Percentiles rank a stretch among this genome's conserved stretches.
phyloP scores from a whole-genome alignment of 1,284 basidiomycete genomes.

The Volvariella surrecta region DNA sequence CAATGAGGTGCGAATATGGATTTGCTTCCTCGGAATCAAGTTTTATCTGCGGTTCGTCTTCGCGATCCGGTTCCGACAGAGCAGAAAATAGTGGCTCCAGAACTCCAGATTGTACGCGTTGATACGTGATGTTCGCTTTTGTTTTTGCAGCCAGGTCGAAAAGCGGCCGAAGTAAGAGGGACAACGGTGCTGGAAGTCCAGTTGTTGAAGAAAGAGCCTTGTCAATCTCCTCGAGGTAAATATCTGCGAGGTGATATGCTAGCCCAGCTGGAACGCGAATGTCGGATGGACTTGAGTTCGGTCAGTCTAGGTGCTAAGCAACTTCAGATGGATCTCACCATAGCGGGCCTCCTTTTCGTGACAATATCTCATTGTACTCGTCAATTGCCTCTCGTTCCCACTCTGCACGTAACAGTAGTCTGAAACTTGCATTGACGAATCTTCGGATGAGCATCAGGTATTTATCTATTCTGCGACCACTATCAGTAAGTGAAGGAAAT shows the following conservation, averaged over 20 bases:
- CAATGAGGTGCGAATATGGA: conserved; percentile 34
- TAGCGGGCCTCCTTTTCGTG: conserved; percentile 60
- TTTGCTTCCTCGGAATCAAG: conserved; percentile 15
- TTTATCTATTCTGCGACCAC: conserved; percentile 79
- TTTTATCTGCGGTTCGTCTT: conserved; percentile 31
- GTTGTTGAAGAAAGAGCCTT: conserved; percentile 41
- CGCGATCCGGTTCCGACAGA: conserved; percentile 24
- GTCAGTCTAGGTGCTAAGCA: neutral
- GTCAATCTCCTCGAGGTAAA: conserved; percentile 88
- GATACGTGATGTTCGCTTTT: conserved; percentile 51
- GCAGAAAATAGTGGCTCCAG: conserved; percentile 57
- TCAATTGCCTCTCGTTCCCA: conserved; percentile 57
- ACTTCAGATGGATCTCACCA: conserved; percentile 45
- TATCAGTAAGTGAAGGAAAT: conserved; percentile 3
- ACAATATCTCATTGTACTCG: conserved; percentile 65
- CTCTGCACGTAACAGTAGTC: conserved; percentile 59
- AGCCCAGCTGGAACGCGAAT: conserved; percentile 72
- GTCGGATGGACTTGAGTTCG: conserved; percentile 53
- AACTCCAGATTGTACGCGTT: conserved; percentile 57
- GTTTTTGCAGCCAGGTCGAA: conserved; percentile 62
- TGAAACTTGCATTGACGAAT: conserved; percentile 82
- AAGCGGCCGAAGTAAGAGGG: conserved; percentile 58
- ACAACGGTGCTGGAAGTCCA: conserved; percentile 44
- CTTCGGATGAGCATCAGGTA: conserved; percentile 92
- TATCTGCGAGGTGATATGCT: conserved; percentile 81